Evolutionary conservation across 2,329 filamentous ascomycete genomes (phyloP), one percentile per base, ranked within the genome.

Genomic region (Paracorniculantispora psalliotae): DNA sequence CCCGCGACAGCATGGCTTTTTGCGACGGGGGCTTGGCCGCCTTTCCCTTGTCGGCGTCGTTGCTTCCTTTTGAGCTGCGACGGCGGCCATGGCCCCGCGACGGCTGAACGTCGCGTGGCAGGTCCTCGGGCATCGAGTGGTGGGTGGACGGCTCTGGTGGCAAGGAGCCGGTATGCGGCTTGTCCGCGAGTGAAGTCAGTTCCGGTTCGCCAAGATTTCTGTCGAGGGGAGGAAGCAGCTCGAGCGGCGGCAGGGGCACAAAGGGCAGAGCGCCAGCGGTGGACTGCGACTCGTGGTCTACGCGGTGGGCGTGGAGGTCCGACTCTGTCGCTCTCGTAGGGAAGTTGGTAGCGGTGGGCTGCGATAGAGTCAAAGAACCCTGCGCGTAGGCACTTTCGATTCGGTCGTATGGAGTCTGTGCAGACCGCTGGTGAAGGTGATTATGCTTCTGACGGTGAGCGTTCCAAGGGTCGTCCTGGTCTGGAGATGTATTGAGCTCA

Each of bases 1-100:
- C 94, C 66, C 90, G 90, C n/a, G 93, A 96, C 37, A 99, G 81
- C 92, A 97, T 97, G 12, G 88, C 90, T 77, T 97, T 97, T 71
- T 97, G 89, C 1, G 89, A 91, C 15, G 84, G 84, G n/a, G 75
- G 75, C 62, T 79, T 79, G n/a, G 61, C 43, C 17, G 62, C 59
- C 10, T 69, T 67, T 46, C 58, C 58, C 57, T 66, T 73, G 35
- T 65, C 54, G 23, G 62, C 49, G 21, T 75, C 72, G 35, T 61
- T 62, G 57, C 72, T 74, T 13, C 69, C 66, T 37, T 68, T 74
- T 8, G 68, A 69, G 50, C 66, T 71, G 26, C 70, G 68, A 43
- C 64, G 70, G 44, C 69, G 66, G 2, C 71, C 68, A 59, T 72
- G 72, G 17, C 70, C 68, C 9, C 67, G 68, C 30, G 17, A 19